These are phyloP conservation scores for Edaphochlamys debaryana DNA, from an alignment of 139 green algal genomes.

Conservation along the genomic window DNA sequence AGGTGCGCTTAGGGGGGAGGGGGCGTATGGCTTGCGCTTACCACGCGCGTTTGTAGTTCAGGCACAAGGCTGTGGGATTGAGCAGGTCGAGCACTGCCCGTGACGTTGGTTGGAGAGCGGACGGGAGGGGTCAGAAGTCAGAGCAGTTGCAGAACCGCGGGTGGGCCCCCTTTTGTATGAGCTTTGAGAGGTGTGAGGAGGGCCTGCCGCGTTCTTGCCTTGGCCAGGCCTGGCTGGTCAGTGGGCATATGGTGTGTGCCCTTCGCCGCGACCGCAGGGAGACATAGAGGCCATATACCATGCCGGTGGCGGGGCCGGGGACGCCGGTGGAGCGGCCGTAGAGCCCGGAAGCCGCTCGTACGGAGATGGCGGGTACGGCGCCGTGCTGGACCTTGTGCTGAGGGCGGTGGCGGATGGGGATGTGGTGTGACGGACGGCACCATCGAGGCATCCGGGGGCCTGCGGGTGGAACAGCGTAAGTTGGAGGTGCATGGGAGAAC, in stretches of 20 bases:
- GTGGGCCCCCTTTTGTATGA: too few relatives aligned
- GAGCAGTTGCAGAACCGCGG: too few relatives aligned
- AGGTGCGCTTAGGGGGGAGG: constrained; percentile 57
- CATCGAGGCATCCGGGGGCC: too few relatives aligned
- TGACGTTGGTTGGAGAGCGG: not conserved
- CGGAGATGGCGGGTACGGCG: not conserved
- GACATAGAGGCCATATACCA: constrained; percentile 74
- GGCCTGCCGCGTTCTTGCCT: not conserved
- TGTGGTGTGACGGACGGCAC: not conserved
- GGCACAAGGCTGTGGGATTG: too few relatives aligned
- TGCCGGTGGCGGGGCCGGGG: not conserved
- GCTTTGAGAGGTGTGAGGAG: not conserved
- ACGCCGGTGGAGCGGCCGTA: not conserved
- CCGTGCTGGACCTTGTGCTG: constrained; percentile 5
- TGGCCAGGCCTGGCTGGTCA: not conserved
- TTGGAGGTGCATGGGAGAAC: too few relatives aligned
- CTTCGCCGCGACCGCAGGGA: constrained; percentile 48
- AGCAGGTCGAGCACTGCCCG: not conserved
- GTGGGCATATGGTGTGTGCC: not conserved
- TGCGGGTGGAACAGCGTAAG: too few relatives aligned
- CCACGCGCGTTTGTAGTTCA: too few relatives aligned
- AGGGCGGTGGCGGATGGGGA: constrained; percentile 1
- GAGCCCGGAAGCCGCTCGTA: not conserved
- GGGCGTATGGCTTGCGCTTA: not conserved
- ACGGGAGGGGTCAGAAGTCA: too few relatives aligned